Evolutionary conservation across 1,284 basidiomycete species (phyloP).

Genomic region (Volvariella volvacea): DNA sequence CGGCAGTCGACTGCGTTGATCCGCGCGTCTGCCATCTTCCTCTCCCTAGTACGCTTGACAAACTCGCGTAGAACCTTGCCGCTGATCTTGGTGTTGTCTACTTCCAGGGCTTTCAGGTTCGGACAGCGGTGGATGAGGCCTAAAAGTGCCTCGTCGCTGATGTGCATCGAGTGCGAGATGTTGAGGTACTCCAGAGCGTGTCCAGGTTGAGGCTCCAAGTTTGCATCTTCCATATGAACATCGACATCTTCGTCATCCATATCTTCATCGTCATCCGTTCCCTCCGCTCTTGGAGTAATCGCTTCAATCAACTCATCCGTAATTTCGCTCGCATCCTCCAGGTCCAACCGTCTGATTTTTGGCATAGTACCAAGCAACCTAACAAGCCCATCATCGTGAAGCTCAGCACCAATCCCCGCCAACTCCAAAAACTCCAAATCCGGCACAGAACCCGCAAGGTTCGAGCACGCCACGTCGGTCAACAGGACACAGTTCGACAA

Average conservation of each 20-base stretch:
- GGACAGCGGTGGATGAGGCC: conserved; percentile 60
- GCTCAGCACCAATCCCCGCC: conserved; percentile 64
- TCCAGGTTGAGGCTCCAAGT: conserved; percentile 36
- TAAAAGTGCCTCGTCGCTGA: conserved; percentile 60
- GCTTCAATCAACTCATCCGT: conserved; percentile 64
- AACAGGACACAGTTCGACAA: conserved; percentile 72
- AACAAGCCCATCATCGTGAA: conserved; percentile 69
- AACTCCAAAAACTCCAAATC: conserved; percentile 78
- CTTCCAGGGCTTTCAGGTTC: conserved; percentile 61
- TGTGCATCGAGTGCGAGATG: conserved; percentile 58
- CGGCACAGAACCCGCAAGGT: conserved; percentile 70
- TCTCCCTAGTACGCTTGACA: conserved; percentile 44
- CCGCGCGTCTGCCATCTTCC: conserved; percentile 42
- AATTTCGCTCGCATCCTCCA: conserved; percentile 78
- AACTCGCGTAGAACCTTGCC: conserved; percentile 63
- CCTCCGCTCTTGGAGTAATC: conserved; percentile 48
- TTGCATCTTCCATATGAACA: background rate
- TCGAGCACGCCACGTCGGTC: conserved; percentile 67
- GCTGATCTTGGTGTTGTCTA: conserved; percentile 73
- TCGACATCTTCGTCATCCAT: conserved; percentile 8
- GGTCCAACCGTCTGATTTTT: conserved; percentile 68
- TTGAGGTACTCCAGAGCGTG: conserved; percentile 67
- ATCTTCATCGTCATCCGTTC: background rate
- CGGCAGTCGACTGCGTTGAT: conserved; percentile 76
- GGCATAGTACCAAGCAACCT: conserved; percentile 67